These are phyloP conservation scores for Przewalskia tangutica DNA, from an alignment of 257 asterid species.

Conservation along the genomic window DNA sequence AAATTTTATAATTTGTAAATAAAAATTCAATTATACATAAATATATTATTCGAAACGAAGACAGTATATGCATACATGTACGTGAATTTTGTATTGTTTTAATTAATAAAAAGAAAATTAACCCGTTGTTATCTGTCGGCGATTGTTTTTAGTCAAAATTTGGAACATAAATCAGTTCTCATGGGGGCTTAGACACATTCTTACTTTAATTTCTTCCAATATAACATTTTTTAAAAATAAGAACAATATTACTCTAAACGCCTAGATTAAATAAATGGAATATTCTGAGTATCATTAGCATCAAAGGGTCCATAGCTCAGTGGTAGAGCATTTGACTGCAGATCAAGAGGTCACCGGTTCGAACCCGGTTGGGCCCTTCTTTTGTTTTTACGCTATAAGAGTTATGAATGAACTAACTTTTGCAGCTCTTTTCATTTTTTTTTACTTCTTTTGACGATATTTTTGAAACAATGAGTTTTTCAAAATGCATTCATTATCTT, in stretches of 20 bases:
- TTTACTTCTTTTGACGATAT: neutral
- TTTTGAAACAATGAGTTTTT: too few species aligned
- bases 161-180: neutral
- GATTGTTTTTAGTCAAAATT: too few species aligned
- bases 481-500: neutral
- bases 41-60: too few species aligned
- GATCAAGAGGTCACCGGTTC: constrained; percentile 49
- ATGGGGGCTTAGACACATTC: neutral
- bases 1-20: too few species aligned
- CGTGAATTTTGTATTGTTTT: too few species aligned
- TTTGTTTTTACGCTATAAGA: too few species aligned
- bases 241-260: too few species aligned
- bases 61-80: neutral
- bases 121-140: too few species aligned
- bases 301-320: constrained; percentile 59
- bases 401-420: neutral
- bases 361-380: constrained; percentile 35
- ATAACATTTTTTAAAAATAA: too few species aligned
- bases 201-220: neutral
- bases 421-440: neutral
- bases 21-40: too few species aligned
- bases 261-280: too few species aligned
- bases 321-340: constrained; percentile 81
- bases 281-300: neutral
- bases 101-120: too few species aligned